Evolutionary conservation across 2,329 filamentous ascomycete genomes (phyloP), one percentile per base, ranked within the genome.

Genomic region (Pseudocercospora cruenta): DNA sequence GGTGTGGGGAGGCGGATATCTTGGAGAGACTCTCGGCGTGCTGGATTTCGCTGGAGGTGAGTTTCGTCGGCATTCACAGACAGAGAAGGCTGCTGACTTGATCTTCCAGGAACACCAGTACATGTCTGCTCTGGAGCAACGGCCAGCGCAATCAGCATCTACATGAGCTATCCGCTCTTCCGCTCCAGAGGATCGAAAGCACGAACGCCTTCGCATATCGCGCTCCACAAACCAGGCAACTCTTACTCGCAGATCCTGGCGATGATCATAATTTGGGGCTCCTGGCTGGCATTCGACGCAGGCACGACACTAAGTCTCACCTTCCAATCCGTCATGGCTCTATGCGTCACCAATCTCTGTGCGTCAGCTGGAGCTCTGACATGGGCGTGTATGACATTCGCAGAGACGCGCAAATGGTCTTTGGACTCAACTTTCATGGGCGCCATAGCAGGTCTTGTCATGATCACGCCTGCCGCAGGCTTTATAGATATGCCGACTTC

Each of bases 371-470:
- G 82, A 1, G 80, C 81, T 0, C 64, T 84, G 47, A 84, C 82
- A 1, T 84, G 83, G 82, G 80, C 80, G 36, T 66, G 76, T 21
- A 79, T 83, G 47, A 82, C 81, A 1, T 84, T 80, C 66, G 73
- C 76, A 33, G 82, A 80, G 62, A 77, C 75, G 6, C 80, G 77
- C 16, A 76, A 73, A 66, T 85, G 82, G 81, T 83, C 82, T 19
- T 70, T 85, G 8, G 83, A 85, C 67, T 79, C 80, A 2, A 83
- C 80, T 4, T 85, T 85, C 72, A 82, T 85, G 79, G 83, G 84
- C 9, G 83, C 83, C 0, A 83, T 85, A n/a, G 77, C 83, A 0
- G 83, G 83, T 0, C 76, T 85, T 4, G 82, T 86, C 22, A 83
- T 58, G 55, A 85, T 85, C 59, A 85, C 83, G 0, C 83, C 83